phyloP scores from a whole-genome alignment of 1,284 basidiomycete species.

The Trichosporon asahii region DNA sequence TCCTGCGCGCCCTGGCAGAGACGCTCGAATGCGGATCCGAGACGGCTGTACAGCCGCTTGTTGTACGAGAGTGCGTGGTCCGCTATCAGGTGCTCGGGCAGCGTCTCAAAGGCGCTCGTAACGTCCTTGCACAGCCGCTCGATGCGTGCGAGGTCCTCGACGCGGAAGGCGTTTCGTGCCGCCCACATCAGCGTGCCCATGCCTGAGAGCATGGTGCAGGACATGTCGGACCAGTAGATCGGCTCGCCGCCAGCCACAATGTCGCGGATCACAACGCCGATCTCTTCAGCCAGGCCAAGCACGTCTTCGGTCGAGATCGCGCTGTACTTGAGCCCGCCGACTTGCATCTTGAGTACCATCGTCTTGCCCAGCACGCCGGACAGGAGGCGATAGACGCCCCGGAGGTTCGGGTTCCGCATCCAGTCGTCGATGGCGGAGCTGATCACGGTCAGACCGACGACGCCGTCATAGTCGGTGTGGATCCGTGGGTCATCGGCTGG shows the following conservation, averaged over 20 bases:
- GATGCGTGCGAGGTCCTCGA: conserved; percentile 2
- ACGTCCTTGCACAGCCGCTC: conserved; percentile 7
- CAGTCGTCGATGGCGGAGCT: conserved; percentile 1
- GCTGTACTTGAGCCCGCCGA: neutral
- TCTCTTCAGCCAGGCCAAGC: neutral
- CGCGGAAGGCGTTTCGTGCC: neutral
- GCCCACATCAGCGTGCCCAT: conserved; percentile 6
- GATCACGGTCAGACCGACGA: neutral
- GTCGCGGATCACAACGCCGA: neutral
- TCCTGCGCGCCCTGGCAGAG: conserved; percentile 1
- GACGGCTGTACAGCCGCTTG: conserved; percentile 4
- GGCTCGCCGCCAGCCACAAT: neutral
- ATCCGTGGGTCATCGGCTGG: neutral
- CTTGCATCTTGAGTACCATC: neutral
- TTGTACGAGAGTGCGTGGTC: conserved; percentile 9
- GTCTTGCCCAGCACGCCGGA: conserved; percentile 6
- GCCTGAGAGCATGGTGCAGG: conserved; percentile 3
- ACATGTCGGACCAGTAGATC: conserved; percentile 8
- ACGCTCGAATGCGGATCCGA: neutral
- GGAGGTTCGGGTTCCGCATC: neutral
- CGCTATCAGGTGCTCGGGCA: neutral
- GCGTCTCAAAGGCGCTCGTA: neutral
- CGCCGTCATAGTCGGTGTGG: neutral
- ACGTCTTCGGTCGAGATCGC: neutral
- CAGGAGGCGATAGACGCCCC: neutral